Percentiles rank a stretch among this genome's conserved stretches.
Evolutionary conservation across 2,329 filamentous ascomycete species (phyloP).

Genomic region (Pezicula radicicola): DNA sequence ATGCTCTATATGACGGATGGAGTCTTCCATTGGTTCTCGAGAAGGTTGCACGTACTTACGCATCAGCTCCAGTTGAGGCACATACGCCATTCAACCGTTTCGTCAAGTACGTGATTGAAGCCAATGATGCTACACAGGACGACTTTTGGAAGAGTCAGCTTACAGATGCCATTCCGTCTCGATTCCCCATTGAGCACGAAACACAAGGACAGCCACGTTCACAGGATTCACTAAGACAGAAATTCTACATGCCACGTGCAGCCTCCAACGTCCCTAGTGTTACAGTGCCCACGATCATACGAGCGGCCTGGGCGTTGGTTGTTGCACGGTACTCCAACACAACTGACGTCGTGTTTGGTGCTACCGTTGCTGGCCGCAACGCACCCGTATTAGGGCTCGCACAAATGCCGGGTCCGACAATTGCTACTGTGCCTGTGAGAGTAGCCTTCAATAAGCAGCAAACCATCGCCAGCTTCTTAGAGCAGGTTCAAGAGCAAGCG

Average conservation of each 20-base stretch:
- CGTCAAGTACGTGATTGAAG: no score
- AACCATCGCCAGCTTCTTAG: not conserved
- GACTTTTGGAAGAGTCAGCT: no score
- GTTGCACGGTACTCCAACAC: conserved; percentile 32
- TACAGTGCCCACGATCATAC: conserved; percentile 35
- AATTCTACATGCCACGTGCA: not conserved
- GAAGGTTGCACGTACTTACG: no score
- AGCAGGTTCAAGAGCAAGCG: conserved; percentile 24
- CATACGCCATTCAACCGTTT: no score
- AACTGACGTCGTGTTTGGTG: conserved; percentile 28
- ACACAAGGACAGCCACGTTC: not conserved
- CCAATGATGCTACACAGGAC: no score
- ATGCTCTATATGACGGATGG: no score
- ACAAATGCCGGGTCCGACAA: conserved; percentile 30
- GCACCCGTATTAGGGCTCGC: conserved; percentile 33
- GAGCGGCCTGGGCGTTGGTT: no score
- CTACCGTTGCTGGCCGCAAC: conserved; percentile 26
- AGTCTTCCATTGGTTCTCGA: no score
- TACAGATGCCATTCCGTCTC: no score
- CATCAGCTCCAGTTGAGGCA: no score
- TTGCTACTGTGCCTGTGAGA: not conserved
- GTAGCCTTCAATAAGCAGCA: conserved; percentile 9
- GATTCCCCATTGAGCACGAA: no score
- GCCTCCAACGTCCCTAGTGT: conserved; percentile 40
- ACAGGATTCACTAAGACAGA: not conserved